Evolutionary conservation across 495 filamentous ascomycete species (phyloP).

Genomic region (Xeromyces bisporus): DNA sequence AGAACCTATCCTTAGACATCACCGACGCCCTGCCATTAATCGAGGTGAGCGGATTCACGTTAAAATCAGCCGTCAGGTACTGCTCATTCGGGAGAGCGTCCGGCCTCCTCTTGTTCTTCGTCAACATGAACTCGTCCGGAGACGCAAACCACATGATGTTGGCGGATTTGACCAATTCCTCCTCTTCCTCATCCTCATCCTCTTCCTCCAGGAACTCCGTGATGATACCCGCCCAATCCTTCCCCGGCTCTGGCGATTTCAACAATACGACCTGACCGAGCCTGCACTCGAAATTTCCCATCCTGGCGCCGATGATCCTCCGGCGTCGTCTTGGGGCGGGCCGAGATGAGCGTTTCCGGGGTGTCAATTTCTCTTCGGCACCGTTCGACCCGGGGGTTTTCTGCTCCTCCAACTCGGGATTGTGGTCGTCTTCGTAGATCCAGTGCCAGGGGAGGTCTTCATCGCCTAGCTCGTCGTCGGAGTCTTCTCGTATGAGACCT

Average conservation of each 20-base stretch:
- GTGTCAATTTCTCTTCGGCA: slow-evolving; percentile 23
- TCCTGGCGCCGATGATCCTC: slow-evolving; percentile 62
- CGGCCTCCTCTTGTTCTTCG: slow-evolving; percentile 61
- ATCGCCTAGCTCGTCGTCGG: slow-evolving; percentile 75
- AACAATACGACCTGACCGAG: slow-evolving; percentile 73
- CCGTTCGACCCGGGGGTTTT: slow-evolving; percentile 2
- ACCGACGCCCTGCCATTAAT: slow-evolving; percentile 80
- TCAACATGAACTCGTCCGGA: slow-evolving; percentile 62
- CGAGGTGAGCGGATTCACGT: slow-evolving; percentile 68
- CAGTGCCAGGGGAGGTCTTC: slow-evolving; percentile 88
- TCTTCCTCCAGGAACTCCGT: slow-evolving; percentile 51
- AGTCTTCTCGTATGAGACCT: slow-evolving; percentile 63
- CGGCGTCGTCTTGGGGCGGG: slow-evolving; percentile 13
- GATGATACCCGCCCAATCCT: slow-evolving; percentile 82
- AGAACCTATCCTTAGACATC: slow-evolving; percentile 53
- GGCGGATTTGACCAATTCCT: slow-evolving; percentile 37
- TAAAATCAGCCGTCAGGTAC: slow-evolving; percentile 73
- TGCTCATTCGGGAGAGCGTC: slow-evolving; percentile 82
- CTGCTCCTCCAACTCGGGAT: slow-evolving; percentile 5
- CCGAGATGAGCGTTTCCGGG: slow-evolving; percentile 16
- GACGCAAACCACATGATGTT: slow-evolving; percentile 89
- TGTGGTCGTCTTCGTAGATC: slow-evolving; percentile 45
- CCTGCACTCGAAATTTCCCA: slow-evolving; percentile 67
- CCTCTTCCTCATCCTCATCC: slow-evolving; percentile 39
- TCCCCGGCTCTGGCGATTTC: slow-evolving; percentile 64